Base-by-base conservation (phyloP, 2,329 filamentous ascomycete species). In the Alternaria panax region DNA sequence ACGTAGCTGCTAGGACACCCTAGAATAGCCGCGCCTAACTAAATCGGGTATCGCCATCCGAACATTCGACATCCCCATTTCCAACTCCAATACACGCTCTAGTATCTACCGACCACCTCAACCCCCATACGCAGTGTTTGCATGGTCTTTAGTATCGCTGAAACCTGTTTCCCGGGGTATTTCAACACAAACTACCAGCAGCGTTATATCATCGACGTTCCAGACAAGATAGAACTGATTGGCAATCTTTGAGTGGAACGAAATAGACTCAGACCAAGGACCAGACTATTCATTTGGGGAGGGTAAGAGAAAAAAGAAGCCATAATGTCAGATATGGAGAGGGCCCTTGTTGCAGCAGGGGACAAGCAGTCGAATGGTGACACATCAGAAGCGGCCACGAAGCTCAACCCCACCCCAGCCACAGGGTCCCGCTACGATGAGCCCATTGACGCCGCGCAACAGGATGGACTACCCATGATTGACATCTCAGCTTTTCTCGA, bases 401-500 rank as follows among this genome's bases (percentile, higher is more conserved):
- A 34, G 18, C 54, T 66, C 66, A 62, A 77, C 42, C 66, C 77
- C 24, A 76, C 64, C 3, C 48, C 65, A 9, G 51, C 51, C 9
- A 38, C 47, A 5, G 56, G 51, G 20, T 27, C 45, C 4, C 56
- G 66, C 48, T 61, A 67, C 46, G 42, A 56, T 28, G 55, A 60
- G 16, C 64, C 67, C 28, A 65, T 66, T 14, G 53, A 58, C 3
- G 32, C 64, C 5, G 60, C 68, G 6, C 62, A 66, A 16, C n/a
- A 64, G 28, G 38, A 58, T 28, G 66, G 71, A 8, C 70, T 81
- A 6, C 80, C 80, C 4, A 77, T 75, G 8, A 79, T 82, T 61
- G 76, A 81, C 62, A 76, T 82, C 32, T 77, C 78, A 1, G 59
- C 78, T 5, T 81, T 78, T 60, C 64, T 80, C 12, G 50, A 68